phyloP scores from a whole-genome alignment of 495 filamentous ascomycete species.

The Daldinia decipiens region DNA sequence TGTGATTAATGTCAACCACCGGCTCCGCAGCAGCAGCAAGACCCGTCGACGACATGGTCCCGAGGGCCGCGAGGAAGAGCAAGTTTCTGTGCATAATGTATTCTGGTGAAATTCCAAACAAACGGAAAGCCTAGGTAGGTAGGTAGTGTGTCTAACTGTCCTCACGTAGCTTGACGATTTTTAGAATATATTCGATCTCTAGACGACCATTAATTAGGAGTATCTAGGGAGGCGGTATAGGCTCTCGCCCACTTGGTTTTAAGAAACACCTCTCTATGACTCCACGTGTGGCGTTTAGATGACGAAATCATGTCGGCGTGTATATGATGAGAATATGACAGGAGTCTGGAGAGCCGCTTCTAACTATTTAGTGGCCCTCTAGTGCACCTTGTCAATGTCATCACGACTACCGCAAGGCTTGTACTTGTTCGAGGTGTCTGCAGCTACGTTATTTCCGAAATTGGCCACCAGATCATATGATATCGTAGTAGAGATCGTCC shows the following conservation, averaged over 20 bases:
- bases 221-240: background rate
- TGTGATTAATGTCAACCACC: conserved; percentile 22
- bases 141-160: background rate
- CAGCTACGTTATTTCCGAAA: no score
- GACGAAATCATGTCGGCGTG: background rate
- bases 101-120: background rate
- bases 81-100: conserved; percentile 14
- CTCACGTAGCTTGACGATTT: background rate
- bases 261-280: background rate
- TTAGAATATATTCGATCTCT: background rate
- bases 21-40: conserved; percentile 3
- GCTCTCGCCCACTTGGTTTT: conserved; percentile 4
- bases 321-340: conserved; percentile 23
- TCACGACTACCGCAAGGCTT: background rate
- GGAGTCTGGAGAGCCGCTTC: background rate
- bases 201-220: background rate
- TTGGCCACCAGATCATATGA: no score
- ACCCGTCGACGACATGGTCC: background rate
- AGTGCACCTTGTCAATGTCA: background rate
- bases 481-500: no score
- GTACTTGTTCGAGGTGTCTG: background rate
- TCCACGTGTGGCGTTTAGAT: conserved; percentile 1
- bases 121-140: no score
- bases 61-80: conserved; percentile 14
- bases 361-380: conserved; percentile 3